Conservation (phyloP, 2,329 filamentous ascomycete genomes). For the Fusarium bactridioides region DNA sequence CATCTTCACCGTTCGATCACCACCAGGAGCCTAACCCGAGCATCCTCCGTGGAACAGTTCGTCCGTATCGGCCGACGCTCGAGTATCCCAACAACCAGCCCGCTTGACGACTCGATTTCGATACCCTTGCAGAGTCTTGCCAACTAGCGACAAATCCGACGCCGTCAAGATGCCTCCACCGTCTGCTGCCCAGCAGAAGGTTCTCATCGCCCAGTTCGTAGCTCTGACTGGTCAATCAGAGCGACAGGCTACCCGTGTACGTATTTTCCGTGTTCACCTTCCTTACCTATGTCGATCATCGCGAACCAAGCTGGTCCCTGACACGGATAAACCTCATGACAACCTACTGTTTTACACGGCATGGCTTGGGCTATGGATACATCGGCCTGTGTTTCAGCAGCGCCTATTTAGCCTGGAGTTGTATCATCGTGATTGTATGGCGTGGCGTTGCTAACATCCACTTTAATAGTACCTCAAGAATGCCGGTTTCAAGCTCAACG, state of each 20-base stretch:
- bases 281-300: background rate
- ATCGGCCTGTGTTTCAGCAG: conserved; percentile 29
- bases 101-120: background rate
- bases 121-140: background rate
- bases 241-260: conserved; percentile 55
- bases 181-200: conserved; percentile 51
- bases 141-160: background rate
- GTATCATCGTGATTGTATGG: conserved; percentile 9
- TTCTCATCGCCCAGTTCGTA: conserved; percentile 53
- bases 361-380: background rate
- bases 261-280: conserved; percentile 34
- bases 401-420: conserved; percentile 26
- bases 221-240: conserved; percentile 54
- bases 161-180: conserved; percentile 47
- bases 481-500: conserved; percentile 59
- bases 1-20: background rate
- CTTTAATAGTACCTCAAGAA: conserved; percentile 56
- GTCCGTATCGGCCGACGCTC: background rate
- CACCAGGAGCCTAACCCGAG: background rate
- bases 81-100: background rate
- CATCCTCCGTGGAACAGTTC: conserved; percentile 1
- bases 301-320: conserved; percentile 4
- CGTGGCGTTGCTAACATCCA: conserved; percentile 36
- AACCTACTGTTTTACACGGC: conserved; percentile 17
- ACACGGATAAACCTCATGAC: conserved; percentile 7